Percentiles rank a stretch among this genome's conserved stretches.
Conservation (phyloP, 257 asterid species). For the Scutellaria baicalensis region DNA sequence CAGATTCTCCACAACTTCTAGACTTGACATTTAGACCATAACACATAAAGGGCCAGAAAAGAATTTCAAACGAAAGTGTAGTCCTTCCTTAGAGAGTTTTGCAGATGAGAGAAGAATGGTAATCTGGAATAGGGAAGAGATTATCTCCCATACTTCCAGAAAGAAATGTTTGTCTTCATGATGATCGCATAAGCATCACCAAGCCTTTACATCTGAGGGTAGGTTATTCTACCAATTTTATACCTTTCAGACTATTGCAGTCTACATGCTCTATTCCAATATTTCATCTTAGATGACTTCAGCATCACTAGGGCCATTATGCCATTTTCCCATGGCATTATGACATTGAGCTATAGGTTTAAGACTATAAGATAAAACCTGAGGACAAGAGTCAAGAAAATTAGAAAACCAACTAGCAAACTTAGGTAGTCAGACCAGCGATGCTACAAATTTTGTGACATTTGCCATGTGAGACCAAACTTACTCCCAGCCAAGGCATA, state of each 20-base stretch:
- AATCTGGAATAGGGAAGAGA: background rate
- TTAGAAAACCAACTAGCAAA: background rate
- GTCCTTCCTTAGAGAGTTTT: background rate
- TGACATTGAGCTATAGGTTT: background rate
- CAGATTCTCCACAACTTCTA: background rate
- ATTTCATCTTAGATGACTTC: background rate
- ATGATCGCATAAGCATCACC: background rate
- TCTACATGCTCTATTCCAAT: background rate
- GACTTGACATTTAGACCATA: background rate
- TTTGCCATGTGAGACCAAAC: background rate
- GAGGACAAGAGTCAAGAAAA: background rate
- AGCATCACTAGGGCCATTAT: background rate
- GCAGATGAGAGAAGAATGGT: background rate
- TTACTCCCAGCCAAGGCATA: background rate
- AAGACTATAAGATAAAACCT: background rate
- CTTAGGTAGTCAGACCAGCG: background rate
- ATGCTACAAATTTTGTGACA: background rate
- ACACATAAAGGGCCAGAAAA: background rate
- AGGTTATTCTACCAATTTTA: background rate
- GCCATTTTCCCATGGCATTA: slow-evolving; percentile 1
- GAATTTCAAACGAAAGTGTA: background rate
- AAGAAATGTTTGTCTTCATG: background rate
- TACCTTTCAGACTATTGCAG: background rate
- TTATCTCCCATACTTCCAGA: background rate
- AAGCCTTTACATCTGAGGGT: background rate